Conservation (phyloP, 2,329 filamentous ascomycete genomes). For the Colletotrichum spinosum region DNA sequence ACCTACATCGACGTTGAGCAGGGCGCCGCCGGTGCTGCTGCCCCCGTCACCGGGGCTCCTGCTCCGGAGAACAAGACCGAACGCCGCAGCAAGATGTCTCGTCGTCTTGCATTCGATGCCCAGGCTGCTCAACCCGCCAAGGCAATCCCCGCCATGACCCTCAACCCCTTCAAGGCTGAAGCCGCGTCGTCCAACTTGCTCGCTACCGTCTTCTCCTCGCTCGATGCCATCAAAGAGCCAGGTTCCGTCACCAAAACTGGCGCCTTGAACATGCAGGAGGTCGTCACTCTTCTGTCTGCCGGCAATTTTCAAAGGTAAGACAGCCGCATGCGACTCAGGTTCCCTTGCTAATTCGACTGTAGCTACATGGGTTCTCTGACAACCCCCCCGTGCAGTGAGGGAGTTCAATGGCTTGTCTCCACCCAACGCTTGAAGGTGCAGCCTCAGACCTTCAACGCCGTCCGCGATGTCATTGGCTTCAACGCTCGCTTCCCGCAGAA, state of each 20-base stretch:
- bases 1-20: conserved; percentile 55
- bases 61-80: conserved; percentile 26
- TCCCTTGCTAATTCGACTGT: neutral
- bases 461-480: conserved; percentile 58
- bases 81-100: conserved; percentile 32
- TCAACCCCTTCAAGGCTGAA: conserved; percentile 53
- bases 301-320: conserved; percentile 53
- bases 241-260: conserved; percentile 54
- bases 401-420: conserved; percentile 61
- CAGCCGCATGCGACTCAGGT: no score
- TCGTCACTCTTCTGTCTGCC: conserved; percentile 50
- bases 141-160: conserved; percentile 52
- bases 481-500: conserved; percentile 61
- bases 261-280: conserved; percentile 57
- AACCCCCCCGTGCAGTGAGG: conserved; percentile 61
- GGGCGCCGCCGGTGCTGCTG: conserved; percentile 37
- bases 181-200: conserved; percentile 53
- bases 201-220: conserved; percentile 58
- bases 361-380: conserved; percentile 61
- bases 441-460: conserved; percentile 50
- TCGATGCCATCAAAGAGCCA: conserved; percentile 54
- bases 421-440: conserved; percentile 54
- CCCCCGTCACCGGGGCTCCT: conserved; percentile 33
- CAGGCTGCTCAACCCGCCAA: conserved; percentile 17
- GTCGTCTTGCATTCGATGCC: conserved; percentile 14